Percentiles rank a stretch among this genome's conserved stretches.
phyloP scores from a whole-genome alignment of 129 eudicot species.

The Deinandra increscens region DNA sequence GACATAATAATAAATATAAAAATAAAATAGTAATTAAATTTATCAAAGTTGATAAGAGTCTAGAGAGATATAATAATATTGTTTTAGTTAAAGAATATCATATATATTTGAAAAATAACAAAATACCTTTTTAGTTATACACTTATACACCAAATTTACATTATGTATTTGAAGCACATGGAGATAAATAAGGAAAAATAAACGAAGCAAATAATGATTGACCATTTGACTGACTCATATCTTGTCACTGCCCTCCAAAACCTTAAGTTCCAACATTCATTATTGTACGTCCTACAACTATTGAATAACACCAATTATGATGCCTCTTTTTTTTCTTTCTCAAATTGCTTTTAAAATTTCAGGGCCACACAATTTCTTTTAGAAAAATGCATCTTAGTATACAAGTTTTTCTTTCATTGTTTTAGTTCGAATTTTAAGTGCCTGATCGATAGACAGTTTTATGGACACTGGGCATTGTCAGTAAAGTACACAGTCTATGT shows the following conservation, averaged over 20 bases:
- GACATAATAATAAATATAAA: too few relatives aligned
- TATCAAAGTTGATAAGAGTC: too few relatives aligned
- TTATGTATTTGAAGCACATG: not conserved
- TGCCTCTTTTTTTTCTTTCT: not conserved
- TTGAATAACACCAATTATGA: slow-evolving; percentile 25
- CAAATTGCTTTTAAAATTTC: not conserved
- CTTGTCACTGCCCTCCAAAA: slow-evolving; percentile 38
- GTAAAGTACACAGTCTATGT: too few relatives aligned
- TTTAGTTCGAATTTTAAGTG: too few relatives aligned
- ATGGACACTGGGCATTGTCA: too few relatives aligned
- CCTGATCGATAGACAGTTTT: too few relatives aligned
- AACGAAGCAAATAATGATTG: slow-evolving; percentile 27
- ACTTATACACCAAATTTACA: not conserved
- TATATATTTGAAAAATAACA: not conserved
- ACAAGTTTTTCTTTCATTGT: too few relatives aligned
- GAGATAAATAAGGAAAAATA: not conserved
- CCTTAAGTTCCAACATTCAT: slow-evolving; percentile 38
- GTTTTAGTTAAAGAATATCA: not conserved
- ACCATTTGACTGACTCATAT: slow-evolving; percentile 35
- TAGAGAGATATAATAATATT: too few relatives aligned
- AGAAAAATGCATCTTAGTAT: too few relatives aligned
- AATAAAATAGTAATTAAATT: too few relatives aligned
- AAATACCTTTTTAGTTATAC: not conserved
- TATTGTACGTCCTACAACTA: slow-evolving; percentile 26
- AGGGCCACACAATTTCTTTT: not conserved